Base-by-base conservation (phyloP, 495 filamentous ascomycete genomes). In the Trichoderma erinaceum region DNA sequence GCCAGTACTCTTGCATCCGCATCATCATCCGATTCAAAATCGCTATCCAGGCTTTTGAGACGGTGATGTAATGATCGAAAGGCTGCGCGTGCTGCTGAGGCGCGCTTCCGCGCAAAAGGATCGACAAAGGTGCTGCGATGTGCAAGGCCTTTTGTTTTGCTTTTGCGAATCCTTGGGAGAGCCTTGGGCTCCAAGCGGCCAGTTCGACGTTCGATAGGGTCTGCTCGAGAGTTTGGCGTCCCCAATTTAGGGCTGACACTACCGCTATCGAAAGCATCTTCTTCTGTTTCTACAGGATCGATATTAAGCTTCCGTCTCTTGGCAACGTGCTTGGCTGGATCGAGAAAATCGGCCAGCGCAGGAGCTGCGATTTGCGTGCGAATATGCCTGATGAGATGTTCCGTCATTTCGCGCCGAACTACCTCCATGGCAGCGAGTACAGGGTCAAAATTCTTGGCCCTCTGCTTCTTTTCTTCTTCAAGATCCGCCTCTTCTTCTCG, bases 361-460 rank as follows among this genome's bases (percentile, higher is more conserved):
- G 92, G 90, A 4, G 88, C 89, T 15, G 89, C 91, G 50, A 98
- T 88, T 68, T 92, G 89, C 67, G 87, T 90, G 73, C 92, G 91
- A 70, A 96, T 88, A 74, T 96, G 90, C 71, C 88, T 88, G 65
- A 98, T 83, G 23, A 99, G 78, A 74, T 93, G 92, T 71, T 92
- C 87, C 68, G 84, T 88, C 74, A 98, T 80, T 73, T 97, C 93
- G n/a, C 85, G 85, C 63, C 87, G 84, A 18, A 97, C 83, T 65
- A 89, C 85, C 41, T 92, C 87, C 23, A 90, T 78, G 48, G 95
- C 92, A 72, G 91, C 93, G 23, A 81, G 80, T n/a, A 92, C 90
- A 48, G 94, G 92, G 73, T 99, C 94, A 65, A 97, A 82, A 70
- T 93, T 88, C 70, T 87, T 84, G 1, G 92, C 93, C 61, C 93